Evolutionary conservation across 176 grass and related monocot genomes (phyloP).

Genomic region (Otatea glauca): DNA sequence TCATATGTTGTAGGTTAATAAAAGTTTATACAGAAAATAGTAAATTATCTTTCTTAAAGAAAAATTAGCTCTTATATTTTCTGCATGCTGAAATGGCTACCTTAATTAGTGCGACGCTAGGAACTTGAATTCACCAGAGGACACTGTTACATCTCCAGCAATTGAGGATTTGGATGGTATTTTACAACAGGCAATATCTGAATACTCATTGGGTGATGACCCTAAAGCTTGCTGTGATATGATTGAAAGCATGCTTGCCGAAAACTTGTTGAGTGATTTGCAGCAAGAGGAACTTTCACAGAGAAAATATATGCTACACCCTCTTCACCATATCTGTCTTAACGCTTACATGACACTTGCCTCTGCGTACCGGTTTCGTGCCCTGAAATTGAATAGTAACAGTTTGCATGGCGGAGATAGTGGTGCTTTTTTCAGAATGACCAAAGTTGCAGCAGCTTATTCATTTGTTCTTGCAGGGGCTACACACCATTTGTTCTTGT

Average conservation of each 20-base stretch:
- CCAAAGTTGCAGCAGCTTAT: conserved; percentile 68
- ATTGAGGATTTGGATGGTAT: conserved; percentile 57
- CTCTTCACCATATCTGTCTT: conserved; percentile 71
- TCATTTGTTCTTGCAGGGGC: conserved; percentile 67
- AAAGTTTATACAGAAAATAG: neutral
- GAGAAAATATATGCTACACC: conserved; percentile 60
- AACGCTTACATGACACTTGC: conserved; percentile 70
- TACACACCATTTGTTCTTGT: conserved; percentile 69
- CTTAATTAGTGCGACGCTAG: conserved; percentile 55
- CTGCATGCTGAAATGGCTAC: conserved; percentile 29
- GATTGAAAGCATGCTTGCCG: conserved; percentile 75
- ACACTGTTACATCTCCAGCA: conserved; percentile 21
- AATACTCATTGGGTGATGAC: conserved; percentile 58
- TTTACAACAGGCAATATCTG: conserved; percentile 67
- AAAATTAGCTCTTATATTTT: conserved; percentile 4
- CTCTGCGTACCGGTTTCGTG: conserved; percentile 67
- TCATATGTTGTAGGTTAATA: neutral
- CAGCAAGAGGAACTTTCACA: conserved; percentile 37
- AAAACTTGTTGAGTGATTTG: conserved; percentile 43
- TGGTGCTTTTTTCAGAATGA: conserved; percentile 51
- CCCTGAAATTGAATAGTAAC: conserved; percentile 38
- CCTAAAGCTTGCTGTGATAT: conserved; percentile 74
- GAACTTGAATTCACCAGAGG: conserved; percentile 52
- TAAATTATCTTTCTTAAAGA: neutral
- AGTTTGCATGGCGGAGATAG: conserved; percentile 29